These are phyloP conservation scores for Phytophthora nicotianae DNA, from an alignment of 352 stramenopile genomes.

Conservation along the genomic window DNA sequence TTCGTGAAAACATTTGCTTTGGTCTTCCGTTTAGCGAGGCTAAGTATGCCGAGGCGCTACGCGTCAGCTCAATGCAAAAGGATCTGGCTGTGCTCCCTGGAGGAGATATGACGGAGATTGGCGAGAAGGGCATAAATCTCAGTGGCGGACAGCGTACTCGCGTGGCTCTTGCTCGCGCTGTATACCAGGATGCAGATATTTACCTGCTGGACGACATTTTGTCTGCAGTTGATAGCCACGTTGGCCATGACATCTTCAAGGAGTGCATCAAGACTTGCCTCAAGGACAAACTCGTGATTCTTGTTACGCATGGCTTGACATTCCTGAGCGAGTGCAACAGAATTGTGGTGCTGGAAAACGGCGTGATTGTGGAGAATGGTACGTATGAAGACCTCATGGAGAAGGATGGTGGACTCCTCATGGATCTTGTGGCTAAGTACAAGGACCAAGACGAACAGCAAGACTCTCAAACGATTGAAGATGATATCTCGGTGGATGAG, in stretches of 20 bases:
- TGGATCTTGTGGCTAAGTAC: slow-evolving; percentile 63
- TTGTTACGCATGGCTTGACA: slow-evolving; percentile 77
- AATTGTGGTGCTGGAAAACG: slow-evolving; percentile 64
- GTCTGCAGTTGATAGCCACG: slow-evolving; percentile 93
- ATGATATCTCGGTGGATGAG: slow-evolving; percentile 42
- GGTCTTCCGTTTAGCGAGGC: slow-evolving; percentile 72
- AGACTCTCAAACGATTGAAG: slow-evolving; percentile 45
- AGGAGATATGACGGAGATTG: slow-evolving; percentile 95
- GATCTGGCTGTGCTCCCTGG: slow-evolving; percentile 59
- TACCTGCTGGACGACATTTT: slow-evolving; percentile 96
- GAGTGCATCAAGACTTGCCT: slow-evolving; percentile 60
- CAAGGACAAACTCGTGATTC: slow-evolving; percentile 82
- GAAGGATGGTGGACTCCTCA: slow-evolving; percentile 65
- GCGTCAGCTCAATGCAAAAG: slow-evolving; percentile 56
- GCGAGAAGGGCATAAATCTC: slow-evolving; percentile 96
- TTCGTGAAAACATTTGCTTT: slow-evolving; percentile 98
- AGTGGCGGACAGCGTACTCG: slow-evolving; percentile 93
- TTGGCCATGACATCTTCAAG: slow-evolving; percentile 94
- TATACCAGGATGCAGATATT: slow-evolving; percentile 83
- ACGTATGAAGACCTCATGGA: slow-evolving; percentile 79
- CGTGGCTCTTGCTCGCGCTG: slow-evolving; percentile 75
- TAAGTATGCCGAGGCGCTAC: slow-evolving; percentile 62
- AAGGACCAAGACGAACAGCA: slow-evolving; percentile 56
- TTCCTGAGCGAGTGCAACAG: slow-evolving; percentile 67
- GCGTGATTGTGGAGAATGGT: slow-evolving; percentile 66